Evolutionary conservation across 805 yeast species (phyloP).

Genomic region (Candida coleopterorum): DNA sequence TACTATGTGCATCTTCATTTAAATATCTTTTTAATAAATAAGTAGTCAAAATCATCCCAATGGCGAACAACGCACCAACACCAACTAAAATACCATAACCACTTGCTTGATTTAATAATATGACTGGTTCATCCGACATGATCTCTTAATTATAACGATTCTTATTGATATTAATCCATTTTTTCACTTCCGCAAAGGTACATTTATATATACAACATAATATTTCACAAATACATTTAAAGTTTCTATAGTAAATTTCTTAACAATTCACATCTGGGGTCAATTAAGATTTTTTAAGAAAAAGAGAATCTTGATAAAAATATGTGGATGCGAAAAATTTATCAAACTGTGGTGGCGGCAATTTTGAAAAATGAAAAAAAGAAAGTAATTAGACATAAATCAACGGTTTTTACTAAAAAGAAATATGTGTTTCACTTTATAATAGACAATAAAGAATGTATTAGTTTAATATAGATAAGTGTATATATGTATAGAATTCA

Average conservation of each 20-base stretch:
- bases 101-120: conserved; percentile 19
- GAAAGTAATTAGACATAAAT: no score
- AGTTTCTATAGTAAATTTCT: neutral
- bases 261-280: conserved; percentile 4
- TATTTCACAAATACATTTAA: neutral
- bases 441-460: no score
- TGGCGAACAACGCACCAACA: conserved; percentile 26
- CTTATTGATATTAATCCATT: neutral
- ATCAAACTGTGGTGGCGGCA: conserved; percentile 1
- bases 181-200: neutral
- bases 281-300: neutral
- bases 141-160: neutral
- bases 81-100: conserved; percentile 30
- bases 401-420: no score
- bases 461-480: no score
- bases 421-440: no score
- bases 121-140: conserved; percentile 5
- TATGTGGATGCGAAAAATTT: neutral
- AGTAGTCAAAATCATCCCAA: conserved; percentile 23
- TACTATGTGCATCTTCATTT: conserved; percentile 21
- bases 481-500: no score
- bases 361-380: no score
- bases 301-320: no score
- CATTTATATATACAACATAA: neutral
- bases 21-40: conserved; percentile 19